phyloP scores from a whole-genome alignment of 345 rosid species.

The Eucalyptus rudis region DNA sequence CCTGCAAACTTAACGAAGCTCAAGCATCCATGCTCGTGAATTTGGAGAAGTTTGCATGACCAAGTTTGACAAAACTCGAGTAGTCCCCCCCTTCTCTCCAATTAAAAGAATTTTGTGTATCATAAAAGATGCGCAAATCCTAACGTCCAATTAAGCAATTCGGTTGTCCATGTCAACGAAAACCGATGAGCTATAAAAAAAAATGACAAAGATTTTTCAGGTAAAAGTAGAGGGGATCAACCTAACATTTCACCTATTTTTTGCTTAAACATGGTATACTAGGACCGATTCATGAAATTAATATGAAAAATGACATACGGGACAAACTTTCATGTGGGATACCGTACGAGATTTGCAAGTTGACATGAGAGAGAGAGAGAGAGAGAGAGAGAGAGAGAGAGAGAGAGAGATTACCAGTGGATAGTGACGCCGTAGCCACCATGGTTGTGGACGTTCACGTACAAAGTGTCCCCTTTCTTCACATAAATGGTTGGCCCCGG shows the following conservation, averaged over 20 bases:
- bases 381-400: background rate
- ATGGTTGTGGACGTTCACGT: background rate
- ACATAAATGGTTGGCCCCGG: background rate
- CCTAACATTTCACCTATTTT: background rate
- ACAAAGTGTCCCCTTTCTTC: background rate
- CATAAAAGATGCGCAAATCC: background rate
- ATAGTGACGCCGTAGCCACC: background rate
- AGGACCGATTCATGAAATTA: background rate
- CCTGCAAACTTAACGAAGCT: background rate
- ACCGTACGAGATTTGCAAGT: background rate
- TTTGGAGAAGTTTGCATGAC: background rate
- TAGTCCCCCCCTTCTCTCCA: background rate
- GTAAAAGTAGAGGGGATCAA: background rate
- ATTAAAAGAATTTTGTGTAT: background rate
- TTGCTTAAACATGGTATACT: background rate
- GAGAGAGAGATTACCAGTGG: background rate
- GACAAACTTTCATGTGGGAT: background rate
- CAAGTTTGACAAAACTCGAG: background rate
- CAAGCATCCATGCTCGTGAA: background rate
- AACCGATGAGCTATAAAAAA: background rate
- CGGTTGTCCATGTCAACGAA: background rate
- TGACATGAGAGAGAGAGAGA: background rate
- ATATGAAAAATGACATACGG: background rate
- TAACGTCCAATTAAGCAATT: background rate
- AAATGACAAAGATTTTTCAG: background rate